These are phyloP conservation scores for Wickerhamomyces chambardii DNA, from an alignment of 805 yeast genomes.

Conservation along the genomic window DNA sequence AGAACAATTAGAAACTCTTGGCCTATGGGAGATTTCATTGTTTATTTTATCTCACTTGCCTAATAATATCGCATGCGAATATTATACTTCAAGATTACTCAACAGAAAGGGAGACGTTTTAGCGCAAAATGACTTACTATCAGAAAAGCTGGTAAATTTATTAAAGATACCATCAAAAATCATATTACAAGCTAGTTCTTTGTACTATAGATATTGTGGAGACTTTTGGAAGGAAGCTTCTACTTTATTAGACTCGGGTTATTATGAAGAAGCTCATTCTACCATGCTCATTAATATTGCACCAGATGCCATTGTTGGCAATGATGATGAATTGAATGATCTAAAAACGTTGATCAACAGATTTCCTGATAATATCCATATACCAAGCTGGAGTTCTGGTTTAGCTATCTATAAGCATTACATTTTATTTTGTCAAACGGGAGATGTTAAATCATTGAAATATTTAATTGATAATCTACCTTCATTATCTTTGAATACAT, in stretches of 20 bases:
- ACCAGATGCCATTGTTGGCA: slow-evolving; percentile 58
- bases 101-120: slow-evolving; percentile 16
- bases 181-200: slow-evolving; percentile 53
- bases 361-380: slow-evolving; percentile 33
- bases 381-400: slow-evolving; percentile 46
- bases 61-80: slow-evolving; percentile 35
- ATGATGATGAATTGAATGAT: slow-evolving; percentile 19
- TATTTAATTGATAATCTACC: slow-evolving; percentile 38
- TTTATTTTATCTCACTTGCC: slow-evolving; percentile 52
- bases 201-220: slow-evolving; percentile 36
- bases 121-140: slow-evolving; percentile 5
- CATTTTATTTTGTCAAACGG: slow-evolving; percentile 23
- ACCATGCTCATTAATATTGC: slow-evolving; percentile 53
- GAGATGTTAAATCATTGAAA: slow-evolving; percentile 20
- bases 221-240: slow-evolving; percentile 52
- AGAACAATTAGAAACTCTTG: slow-evolving; percentile 36
- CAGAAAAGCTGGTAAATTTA: slow-evolving; percentile 25
- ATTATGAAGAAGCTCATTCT: slow-evolving; percentile 56
- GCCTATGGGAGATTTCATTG: slow-evolving; percentile 48
- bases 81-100: slow-evolving; percentile 24
- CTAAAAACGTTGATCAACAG: slow-evolving; percentile 27
- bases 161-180: slow-evolving; percentile 39
- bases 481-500: slow-evolving; percentile 25
- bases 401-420: slow-evolving; percentile 50
- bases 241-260: slow-evolving; percentile 51